Evolutionary conservation across 768 basidiomycete species (phyloP), one percentile per base, ranked within the genome.

Genomic region (Mycena belliarum): DNA sequence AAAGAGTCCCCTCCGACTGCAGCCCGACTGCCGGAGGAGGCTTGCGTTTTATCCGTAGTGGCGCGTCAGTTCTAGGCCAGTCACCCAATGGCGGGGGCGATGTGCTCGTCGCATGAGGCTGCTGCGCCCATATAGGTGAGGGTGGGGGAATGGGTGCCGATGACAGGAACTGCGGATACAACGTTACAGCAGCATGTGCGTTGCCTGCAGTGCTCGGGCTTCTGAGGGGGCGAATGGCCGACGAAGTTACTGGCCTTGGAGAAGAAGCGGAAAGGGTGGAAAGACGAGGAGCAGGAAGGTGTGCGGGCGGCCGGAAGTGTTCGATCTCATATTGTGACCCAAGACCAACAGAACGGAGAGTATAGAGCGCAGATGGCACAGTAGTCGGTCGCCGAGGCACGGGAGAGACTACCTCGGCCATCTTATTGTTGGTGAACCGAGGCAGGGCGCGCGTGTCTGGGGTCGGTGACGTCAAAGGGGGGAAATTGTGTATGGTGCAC

Each of bases 111-210:
- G 29, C 6, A 12, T 6, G 29, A 32, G 6, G 29, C 12, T 14
- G 49, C 42, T 35, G 44, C 37, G 26, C 40, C 7, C 11, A 42
- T n/a, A 26, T 56, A 11, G 56, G 52, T 41, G 47, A 40, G 15
- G 50, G 47, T 15, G 25, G 55, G 10, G 55, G 14, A 0, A 57
- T 51, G 40, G 52, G 42, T 40, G 62, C 58, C 20, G 62, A 56
- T 4, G 57, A 51, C 29, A 63, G 18, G 44, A 60, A 63, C 16
- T 59, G 58, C 24, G 62, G 62, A 47, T 63, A 63, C 14, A 63
- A 21, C 24, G 58, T 47, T 21, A 57, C 45, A 4, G 58, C 62
- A 38, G 62, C 54, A 24, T 56, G 57, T 3, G 46, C 55, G 41
- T 10, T 57, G 4, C 58, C 55, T 1, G 54, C 41, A 6, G 46